Evolutionary conservation across 2,329 filamentous ascomycete genomes (phyloP), one percentile per base, ranked within the genome.

Genomic region (Colletotrichum sp.): DNA sequence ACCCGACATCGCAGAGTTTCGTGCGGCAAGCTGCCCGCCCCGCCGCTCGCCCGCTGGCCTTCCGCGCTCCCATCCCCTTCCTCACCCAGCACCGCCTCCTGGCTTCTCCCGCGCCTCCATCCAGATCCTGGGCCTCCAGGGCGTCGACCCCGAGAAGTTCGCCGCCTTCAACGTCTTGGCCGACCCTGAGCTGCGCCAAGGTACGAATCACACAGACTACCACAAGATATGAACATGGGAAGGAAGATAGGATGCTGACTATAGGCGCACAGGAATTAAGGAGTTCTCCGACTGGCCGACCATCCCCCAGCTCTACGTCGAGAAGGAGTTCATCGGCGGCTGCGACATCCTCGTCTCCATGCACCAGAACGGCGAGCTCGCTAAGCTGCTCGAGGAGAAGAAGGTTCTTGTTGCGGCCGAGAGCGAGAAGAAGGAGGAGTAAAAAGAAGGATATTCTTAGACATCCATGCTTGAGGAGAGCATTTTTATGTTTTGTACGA

Each of bases 201-300:
- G 95, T 96, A 86, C 76, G 88, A 83, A 67, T 3, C 5, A 27
- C 5, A 15, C 58, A n/a, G 6, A 4, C 13, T 5, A 65, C 8
- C 68, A 30, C 65, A 22, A 39, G 6, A 25, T 66, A 55, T 7
- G 3, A 43, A 56, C 36, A 28, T 6, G 10, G 22, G 18, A 60
- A 48, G 10, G 6, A 52, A 6, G 15, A 66, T 2, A 16, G 5
- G 15, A 64, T 71, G 71, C 69, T 78, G 25, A 77, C 75, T 18
- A 34, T 18, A 4, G 22, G 16, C 55, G 27, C 22, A 58, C 79
- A 96, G 96, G 97, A 68, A 98, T 99, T 88, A 99, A 99, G 88
- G 96, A 99, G 87, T 99, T 97, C 89, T 98, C 96, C 3, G 97
- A 98, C 84, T 99, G 97, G 97, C 97, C 97, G 16, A 99, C 97